Conservation (phyloP, 116 monocot genomes). For the Trichopus zeylanicus region DNA sequence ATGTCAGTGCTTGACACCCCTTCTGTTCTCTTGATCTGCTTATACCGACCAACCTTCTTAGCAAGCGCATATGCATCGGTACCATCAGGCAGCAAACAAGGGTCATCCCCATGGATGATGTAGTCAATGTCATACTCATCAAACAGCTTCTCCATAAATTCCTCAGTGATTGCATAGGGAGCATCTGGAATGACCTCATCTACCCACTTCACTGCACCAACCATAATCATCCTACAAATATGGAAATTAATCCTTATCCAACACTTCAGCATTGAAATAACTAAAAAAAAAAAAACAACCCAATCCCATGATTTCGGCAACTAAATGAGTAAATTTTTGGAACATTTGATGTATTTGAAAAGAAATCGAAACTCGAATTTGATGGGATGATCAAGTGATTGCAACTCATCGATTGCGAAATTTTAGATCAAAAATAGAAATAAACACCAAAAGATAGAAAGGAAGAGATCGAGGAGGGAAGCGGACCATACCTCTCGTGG, state of each 20-base stretch:
- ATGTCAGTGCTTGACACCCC: conserved; percentile 98
- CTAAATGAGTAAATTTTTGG: too few relatives aligned
- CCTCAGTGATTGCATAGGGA: conserved; percentile 90
- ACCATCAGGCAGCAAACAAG: conserved; percentile 89
- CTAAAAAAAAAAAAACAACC: too few relatives aligned
- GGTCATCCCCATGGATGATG: conserved; percentile 98
- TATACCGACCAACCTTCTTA: conserved; percentile 86
- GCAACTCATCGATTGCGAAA: too few relatives aligned
- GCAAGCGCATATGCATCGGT: conserved; percentile 97
- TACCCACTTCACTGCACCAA: conserved; percentile 85
- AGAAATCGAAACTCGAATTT: too few relatives aligned
- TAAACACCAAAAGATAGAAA: background rate
- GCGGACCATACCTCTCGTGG: conserved; percentile 44
- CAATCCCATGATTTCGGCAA: too few relatives aligned
- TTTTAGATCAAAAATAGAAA: background rate
- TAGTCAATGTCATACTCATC: conserved; percentile 85
- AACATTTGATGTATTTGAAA: too few relatives aligned
- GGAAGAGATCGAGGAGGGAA: background rate
- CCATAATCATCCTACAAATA: conserved; percentile 63
- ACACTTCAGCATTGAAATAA: too few relatives aligned
- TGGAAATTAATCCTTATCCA: background rate
- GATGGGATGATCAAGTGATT: too few relatives aligned
- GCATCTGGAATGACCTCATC: conserved; percentile 94
- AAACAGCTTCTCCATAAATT: conserved; percentile 89
- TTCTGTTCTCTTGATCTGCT: conserved; percentile 95